Evolutionary conservation across 495 filamentous ascomycete species (phyloP), one percentile per base, ranked within the genome.

Genomic region (Hypoxylon cercidicola): DNA sequence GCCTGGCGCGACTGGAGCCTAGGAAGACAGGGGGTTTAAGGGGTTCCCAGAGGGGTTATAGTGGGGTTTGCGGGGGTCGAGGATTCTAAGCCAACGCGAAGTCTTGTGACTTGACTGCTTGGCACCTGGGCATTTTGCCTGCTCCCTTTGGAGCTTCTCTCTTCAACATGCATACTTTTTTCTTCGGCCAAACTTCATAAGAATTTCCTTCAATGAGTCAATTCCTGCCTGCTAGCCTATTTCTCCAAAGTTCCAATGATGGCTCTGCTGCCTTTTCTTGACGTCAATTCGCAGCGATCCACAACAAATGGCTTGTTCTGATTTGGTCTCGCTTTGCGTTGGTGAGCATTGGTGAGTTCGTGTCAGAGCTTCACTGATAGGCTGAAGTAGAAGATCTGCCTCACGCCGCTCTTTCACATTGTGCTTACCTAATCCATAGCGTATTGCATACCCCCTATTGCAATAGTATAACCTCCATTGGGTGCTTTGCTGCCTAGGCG

Each of bases 1-100:
- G 37, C n/a, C 50, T 60, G 45, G 40, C 60, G 65, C 54, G 59
- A 68, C 59, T 59, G 64, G 23, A 62, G 64, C 64, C 64, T 68
- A 62, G 20, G 20, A 51, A 68, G 48, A 57, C 41, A 59, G 43
- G 50, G 64, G 46, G 28, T 2, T 53, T 40, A 23, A 30, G 18
- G 30, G 39, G 46, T 28, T 4, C 15, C 1, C 11, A 12, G 32
- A 34, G 34, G 43, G 50, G 51, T 25, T 34, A 51, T 39, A 48
- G 53, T 34, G 52, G 52, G 40, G 19, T 20, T 32, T 25, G 4
- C 18, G 43, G 61, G 53, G 62, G 20, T 15, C 12, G n/a, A 15
- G 23, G 11, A 44, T 4, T 47, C 60, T 37, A 16, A 52, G 46
- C 19, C 28, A 44, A 59, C 64, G 50, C 64, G 64, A 59, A 60